Evolutionary conservation across 371 early-diverging fungal genomes (phyloP).

Genomic region (Synchytrium microbalum): DNA sequence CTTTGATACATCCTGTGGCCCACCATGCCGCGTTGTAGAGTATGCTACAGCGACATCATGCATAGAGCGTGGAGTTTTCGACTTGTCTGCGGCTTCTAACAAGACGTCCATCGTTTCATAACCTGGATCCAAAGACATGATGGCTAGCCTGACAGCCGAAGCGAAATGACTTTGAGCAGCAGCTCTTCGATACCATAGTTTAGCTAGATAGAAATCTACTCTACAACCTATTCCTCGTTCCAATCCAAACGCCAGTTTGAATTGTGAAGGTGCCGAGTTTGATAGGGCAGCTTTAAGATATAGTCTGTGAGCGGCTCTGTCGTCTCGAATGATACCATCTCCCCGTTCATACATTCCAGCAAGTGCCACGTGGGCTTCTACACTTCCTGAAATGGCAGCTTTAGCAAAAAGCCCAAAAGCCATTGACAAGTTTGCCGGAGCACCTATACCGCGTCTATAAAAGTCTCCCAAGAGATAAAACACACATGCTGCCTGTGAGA

Average conservation of each 20-base stretch:
- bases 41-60: constrained; percentile 24
- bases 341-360: constrained; percentile 31
- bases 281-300: constrained; percentile 18
- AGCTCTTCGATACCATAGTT: constrained; percentile 20
- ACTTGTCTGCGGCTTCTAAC: constrained; percentile 12
- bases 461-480: constrained; percentile 20
- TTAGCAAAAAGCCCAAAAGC: constrained; percentile 16
- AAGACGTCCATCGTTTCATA: constrained; percentile 23
- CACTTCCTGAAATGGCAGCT: constrained; percentile 15
- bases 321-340: constrained; percentile 22
- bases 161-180: constrained; percentile 21
- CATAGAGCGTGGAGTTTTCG: constrained; percentile 16
- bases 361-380: constrained; percentile 9
- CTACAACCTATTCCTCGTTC: constrained; percentile 25
- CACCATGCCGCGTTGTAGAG: constrained; percentile 24
- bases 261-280: constrained; percentile 15
- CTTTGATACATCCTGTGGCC: constrained; percentile 8
- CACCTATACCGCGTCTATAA: constrained; percentile 24
- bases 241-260: constrained; percentile 17
- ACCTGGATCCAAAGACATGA: constrained; percentile 21
- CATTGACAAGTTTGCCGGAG: constrained; percentile 15
- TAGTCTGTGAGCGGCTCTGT: constrained; percentile 16
- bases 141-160: constrained; percentile 22
- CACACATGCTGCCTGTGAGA: background rate
- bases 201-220: constrained; percentile 16